Evolutionary conservation across 148 eudicot genomes (phyloP).

Genomic region (Dysphania ambrosioides): DNA sequence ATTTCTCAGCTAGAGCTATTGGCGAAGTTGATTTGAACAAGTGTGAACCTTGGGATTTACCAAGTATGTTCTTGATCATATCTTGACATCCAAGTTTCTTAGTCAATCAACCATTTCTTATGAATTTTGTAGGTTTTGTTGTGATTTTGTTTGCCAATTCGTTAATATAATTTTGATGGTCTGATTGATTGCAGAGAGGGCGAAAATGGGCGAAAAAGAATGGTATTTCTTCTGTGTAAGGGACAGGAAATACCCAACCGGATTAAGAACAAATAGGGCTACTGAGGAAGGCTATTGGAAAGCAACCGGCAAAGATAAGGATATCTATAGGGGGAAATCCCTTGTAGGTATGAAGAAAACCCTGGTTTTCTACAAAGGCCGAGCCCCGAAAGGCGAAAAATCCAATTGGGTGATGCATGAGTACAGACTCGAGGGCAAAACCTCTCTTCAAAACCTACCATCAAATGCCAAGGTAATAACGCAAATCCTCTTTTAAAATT

Average conservation of each 20-base stretch:
- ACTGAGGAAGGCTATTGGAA: slow-evolving; percentile 68
- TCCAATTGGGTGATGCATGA: slow-evolving; percentile 70
- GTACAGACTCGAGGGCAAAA: slow-evolving; percentile 46
- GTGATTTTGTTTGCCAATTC: neutral
- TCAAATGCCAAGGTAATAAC: slow-evolving; percentile 26
- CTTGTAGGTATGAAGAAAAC: slow-evolving; percentile 70
- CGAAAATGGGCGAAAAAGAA: slow-evolving; percentile 61
- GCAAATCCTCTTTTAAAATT: neutral
- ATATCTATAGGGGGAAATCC: slow-evolving; percentile 45
- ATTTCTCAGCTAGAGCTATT: slow-evolving; percentile 59
- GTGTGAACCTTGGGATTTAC: slow-evolving; percentile 92
- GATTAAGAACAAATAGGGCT: slow-evolving; percentile 57
- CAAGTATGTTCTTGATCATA: slow-evolving; percentile 43
- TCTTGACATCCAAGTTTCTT: neutral
- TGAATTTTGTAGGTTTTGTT: too few species aligned
- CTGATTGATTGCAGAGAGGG: slow-evolving; percentile 39
- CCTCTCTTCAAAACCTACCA: slow-evolving; percentile 34
- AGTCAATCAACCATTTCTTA: too few species aligned
- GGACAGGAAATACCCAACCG: slow-evolving; percentile 62
- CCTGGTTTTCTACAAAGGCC: slow-evolving; percentile 58
- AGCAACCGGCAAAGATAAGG: slow-evolving; percentile 67
- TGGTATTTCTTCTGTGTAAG: slow-evolving; percentile 63
- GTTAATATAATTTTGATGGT: neutral
- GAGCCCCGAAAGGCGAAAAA: slow-evolving; percentile 58
- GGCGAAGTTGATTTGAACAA: slow-evolving; percentile 89